Base-by-base conservation (phyloP, 2,329 filamentous ascomycete genomes). In the Sporothrix dimorphospora region DNA sequence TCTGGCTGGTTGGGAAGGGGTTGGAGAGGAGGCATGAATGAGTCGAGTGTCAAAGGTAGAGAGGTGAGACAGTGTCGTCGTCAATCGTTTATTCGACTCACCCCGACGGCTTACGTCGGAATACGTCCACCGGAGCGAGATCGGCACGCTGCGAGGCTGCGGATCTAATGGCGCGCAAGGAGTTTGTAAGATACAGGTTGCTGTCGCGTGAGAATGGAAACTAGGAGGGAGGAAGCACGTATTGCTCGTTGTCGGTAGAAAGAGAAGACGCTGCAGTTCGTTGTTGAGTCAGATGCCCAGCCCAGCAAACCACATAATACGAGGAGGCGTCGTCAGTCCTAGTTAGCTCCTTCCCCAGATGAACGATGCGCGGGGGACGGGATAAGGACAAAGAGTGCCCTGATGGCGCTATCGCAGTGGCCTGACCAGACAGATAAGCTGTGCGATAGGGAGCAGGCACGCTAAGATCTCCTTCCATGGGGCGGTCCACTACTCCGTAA, bases 71-170 rank as follows among this genome's bases (percentile, higher is more conserved):
- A 42, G 63, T 34, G 27, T 63, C 55, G 53, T 11, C 27, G 53
- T 51, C 51, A 45, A 14, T 38, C 16, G 40, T n/a, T 9, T 14
- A 53, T 16, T 53, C 65, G 47, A 55, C 49, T 69, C 66, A 57
- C n/a, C n/a, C 11, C 19, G n/a, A 40, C 69, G 55, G 53, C 53
- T 63, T 40, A n/a, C 16, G 42, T 51, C 69, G 40, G 69, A 51
- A 38, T 30, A 51, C n/a, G n/a, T 45, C 57, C 55, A 34, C 51
- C 69, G 55, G 55, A 53, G 57, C 69, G 69, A 63, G 34, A 71
- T 71, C 69, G 57, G 69, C 69, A 38, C 53, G 12, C 30, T 21
- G 24, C 68, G 55, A 63, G 21, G 57, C 69, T 40, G 45, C 9
- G 34, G 53, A 11, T 59, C 21, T 40, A 21, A 42, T 57, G 49